Base-by-base conservation (phyloP, 345 rosid species). In the Eucalyptus sideroxylon region DNA sequence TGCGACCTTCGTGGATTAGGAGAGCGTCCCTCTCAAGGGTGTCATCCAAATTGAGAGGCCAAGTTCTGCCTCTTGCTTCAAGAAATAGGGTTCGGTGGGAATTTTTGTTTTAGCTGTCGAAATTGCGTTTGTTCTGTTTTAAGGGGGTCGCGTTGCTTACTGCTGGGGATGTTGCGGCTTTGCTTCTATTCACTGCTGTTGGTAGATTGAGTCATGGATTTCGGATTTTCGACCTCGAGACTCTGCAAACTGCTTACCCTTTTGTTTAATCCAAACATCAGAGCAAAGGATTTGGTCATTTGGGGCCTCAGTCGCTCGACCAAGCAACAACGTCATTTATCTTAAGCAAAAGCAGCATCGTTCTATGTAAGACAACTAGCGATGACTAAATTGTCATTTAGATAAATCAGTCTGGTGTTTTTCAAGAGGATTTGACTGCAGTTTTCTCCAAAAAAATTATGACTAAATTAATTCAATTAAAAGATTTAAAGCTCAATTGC, bases 131-230 rank as follows among this genome's bases (percentile, higher is more conserved):
- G 40, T 65, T 88, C 53, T 69, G 44, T 6, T 34, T 72, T 40
- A 19, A 37, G 44, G 97, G 97, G n/a, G 94, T 96, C 86, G 96
- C 95, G 55, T 88, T 98, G 93, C 95, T 98, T 90, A 92, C 99
- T 89, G 98, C 97, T 86, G 99, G 97, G 50, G 99, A 97, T 92
- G 99, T 97, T 13, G 91, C 95, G 90, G 98, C 98, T 80, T 87
- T 95, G 92, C 92, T 98, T 89, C 34, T 96, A 85, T 98, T 98
- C 93, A 92, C 98, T 87, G 96, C 99, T 13, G 88, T 97, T 90
- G 99, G 99, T 56, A 98, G 98, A 90, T 96, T 93, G 89, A 95
- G 95, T 90, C 98, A 95, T 89, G 99, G 98, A 2, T 94, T 94
- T 90, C 92, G 96, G 34, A 93, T 95, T 56, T 92, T 95, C 72